phyloP scores from a whole-genome alignment of 768 basidiomycete genomes.

The Termitomyces sp. region DNA sequence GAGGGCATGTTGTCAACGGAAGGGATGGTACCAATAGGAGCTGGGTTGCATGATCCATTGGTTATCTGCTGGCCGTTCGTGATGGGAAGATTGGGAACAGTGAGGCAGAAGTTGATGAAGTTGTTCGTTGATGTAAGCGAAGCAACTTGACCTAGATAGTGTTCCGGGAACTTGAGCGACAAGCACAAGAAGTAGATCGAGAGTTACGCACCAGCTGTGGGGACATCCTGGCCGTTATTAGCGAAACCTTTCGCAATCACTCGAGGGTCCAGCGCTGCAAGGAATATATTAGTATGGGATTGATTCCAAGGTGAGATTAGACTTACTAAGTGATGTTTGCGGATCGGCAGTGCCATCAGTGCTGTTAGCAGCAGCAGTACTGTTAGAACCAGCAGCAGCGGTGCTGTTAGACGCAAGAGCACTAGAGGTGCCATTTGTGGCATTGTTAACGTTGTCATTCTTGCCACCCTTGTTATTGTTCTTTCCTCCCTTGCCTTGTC shows the following conservation, averaged over 20 bases:
- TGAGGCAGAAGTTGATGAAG: slow-evolving; percentile 53
- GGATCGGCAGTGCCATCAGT: slow-evolving; percentile 33
- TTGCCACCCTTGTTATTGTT: not conserved
- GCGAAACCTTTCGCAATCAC: slow-evolving; percentile 49
- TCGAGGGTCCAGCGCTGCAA: slow-evolving; percentile 45
- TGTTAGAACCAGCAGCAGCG: slow-evolving; percentile 9
- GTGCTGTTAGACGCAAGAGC: slow-evolving; percentile 5
- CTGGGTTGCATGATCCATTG: slow-evolving; percentile 53
- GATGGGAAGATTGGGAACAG: slow-evolving; percentile 37
- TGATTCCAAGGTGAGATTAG: not conserved
- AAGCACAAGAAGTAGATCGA: slow-evolving; percentile 12
- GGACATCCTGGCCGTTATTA: slow-evolving; percentile 44
- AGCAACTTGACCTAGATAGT: slow-evolving; percentile 38
- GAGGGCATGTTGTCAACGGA: slow-evolving; percentile 40
- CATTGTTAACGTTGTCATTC: not conserved
- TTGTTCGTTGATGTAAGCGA: slow-evolving; percentile 39
- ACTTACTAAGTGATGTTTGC: slow-evolving; percentile 41
- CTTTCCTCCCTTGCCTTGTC: slow-evolving; percentile 11
- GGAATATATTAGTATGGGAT: not conserved
- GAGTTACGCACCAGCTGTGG: slow-evolving; percentile 27
- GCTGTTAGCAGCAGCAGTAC: slow-evolving; percentile 33
- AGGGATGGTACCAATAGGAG: slow-evolving; percentile 50
- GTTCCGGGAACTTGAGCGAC: not conserved
- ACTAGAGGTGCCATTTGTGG: not conserved
- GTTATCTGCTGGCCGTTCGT: slow-evolving; percentile 48